Evolutionary conservation across 169 alveolate genomes (phyloP).

Genomic region (Perkinsus olseni): DNA sequence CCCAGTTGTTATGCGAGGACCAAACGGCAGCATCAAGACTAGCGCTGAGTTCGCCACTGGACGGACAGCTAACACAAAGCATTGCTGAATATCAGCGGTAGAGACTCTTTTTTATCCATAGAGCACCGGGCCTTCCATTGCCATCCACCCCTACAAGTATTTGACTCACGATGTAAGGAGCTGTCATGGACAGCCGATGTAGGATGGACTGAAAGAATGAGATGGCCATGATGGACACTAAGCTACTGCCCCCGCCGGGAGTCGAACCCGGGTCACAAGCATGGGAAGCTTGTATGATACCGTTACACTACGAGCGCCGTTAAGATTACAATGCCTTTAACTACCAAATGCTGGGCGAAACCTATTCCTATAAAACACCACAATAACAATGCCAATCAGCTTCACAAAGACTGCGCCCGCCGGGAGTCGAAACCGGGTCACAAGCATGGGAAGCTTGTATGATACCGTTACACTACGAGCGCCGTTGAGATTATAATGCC

Average conservation of each 20-base stretch:
- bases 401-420: background rate
- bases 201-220: background rate
- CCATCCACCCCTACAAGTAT: background rate
- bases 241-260: background rate
- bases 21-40: too few relatives aligned
- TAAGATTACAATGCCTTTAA: background rate
- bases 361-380: background rate
- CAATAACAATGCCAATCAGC: background rate
- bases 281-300: constrained; percentile 2
- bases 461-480: constrained; percentile 3
- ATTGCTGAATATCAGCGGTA: background rate
- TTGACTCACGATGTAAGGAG: background rate
- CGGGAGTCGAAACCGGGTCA: constrained; percentile 1
- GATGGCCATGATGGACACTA: background rate
- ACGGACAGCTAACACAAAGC: background rate
- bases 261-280: constrained; percentile 3
- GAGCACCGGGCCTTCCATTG: background rate
- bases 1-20: too few relatives aligned
- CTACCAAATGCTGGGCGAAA: background rate
- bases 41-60: too few relatives aligned
- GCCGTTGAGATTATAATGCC: background rate
- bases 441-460: constrained; percentile 3
- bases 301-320: constrained; percentile 2
- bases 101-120: background rate
- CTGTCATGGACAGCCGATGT: background rate